Conservation (phyloP, 192 early-diverging fungal genomes). For the Podila clonocystis region DNA sequence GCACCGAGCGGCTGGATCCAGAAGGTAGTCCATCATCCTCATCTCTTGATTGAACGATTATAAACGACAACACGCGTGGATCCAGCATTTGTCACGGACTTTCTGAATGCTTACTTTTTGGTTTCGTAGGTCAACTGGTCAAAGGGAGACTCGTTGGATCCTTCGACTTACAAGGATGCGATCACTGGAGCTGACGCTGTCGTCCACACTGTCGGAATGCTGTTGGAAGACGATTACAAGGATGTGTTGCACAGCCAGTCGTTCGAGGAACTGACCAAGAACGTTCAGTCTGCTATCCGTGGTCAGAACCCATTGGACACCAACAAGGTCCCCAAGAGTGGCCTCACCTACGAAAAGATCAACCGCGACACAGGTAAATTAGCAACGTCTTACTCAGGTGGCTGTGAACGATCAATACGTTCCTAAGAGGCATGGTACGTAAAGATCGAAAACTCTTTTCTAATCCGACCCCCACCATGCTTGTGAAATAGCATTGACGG, state of each 20-base stretch:
- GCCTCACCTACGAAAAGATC: slow-evolving; percentile 66
- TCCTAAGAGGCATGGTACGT: no score
- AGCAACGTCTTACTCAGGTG: neutral
- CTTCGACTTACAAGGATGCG: slow-evolving; percentile 63
- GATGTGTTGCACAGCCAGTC: slow-evolving; percentile 44
- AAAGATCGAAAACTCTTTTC: neutral
- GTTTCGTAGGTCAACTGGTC: slow-evolving; percentile 62
- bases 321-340: slow-evolving; percentile 27
- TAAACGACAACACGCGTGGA: neutral
- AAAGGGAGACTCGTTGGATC: slow-evolving; percentile 69
- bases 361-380: slow-evolving; percentile 76
- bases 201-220: slow-evolving; percentile 76
- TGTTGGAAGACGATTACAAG: slow-evolving; percentile 80
- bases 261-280: slow-evolving; percentile 42
- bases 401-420: neutral
- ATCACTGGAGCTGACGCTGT: slow-evolving; percentile 68
- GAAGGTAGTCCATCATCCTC: slow-evolving; percentile 8
- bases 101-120: neutral
- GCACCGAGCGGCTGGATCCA: slow-evolving; percentile 49
- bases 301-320: slow-evolving; percentile 60
- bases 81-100: neutral
- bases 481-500: slow-evolving; percentile 55
- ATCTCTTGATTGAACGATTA: neutral
- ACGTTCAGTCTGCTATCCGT: slow-evolving; percentile 32
- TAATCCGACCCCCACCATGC: neutral